phyloP scores from a whole-genome alignment of 2,329 filamentous ascomycete genomes.

The Colletotrichum incanum region DNA sequence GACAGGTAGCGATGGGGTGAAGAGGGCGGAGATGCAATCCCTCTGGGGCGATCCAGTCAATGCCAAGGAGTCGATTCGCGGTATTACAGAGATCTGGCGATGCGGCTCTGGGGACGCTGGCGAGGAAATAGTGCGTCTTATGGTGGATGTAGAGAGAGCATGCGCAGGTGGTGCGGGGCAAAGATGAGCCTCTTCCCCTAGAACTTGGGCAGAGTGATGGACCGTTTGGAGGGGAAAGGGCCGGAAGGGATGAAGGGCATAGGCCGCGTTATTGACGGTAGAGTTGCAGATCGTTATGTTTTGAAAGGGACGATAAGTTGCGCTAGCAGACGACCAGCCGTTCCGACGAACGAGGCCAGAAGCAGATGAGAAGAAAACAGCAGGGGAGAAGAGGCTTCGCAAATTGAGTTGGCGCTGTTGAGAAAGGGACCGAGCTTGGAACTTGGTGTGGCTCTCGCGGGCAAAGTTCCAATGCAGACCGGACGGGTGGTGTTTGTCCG shows the following conservation, averaged over 20 bases:
- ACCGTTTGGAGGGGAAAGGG: conserved; percentile 6
- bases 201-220: conserved; percentile 14
- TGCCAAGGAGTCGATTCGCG: neutral
- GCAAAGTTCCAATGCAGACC: neutral
- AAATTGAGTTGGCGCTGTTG: neutral
- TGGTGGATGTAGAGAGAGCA: neutral
- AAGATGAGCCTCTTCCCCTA: neutral
- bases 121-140: neutral
- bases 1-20: conserved; percentile 6
- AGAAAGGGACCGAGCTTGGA: neutral
- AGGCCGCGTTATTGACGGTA: conserved; percentile 1
- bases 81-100: conserved; percentile 4
- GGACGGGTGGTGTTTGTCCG: conserved; percentile 37
- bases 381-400: neutral
- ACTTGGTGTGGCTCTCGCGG: neutral
- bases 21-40: neutral
- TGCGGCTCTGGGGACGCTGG: neutral
- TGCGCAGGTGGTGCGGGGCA: conserved; percentile 8
- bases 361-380: neutral
- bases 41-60: conserved; percentile 19
- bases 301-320: conserved; percentile 1
- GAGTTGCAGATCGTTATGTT: conserved; percentile 10
- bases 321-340: conserved; percentile 7
- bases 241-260: conserved; percentile 2
- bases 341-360: neutral